Conservation (phyloP, 2,329 filamentous ascomycete genomes). For the Coleophoma cylindrospora region DNA sequence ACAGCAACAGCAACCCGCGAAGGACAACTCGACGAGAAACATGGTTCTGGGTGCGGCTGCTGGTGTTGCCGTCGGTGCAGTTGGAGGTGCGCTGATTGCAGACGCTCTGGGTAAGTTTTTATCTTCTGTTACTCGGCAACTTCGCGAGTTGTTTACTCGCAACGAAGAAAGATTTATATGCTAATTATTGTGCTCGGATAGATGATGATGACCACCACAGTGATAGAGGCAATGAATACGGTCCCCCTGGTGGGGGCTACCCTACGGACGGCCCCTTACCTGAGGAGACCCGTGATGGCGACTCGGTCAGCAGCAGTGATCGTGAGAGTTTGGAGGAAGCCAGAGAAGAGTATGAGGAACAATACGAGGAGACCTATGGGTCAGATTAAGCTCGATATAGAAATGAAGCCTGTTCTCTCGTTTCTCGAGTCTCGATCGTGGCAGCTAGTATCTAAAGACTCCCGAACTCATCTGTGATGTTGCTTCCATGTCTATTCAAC, state of each 20-base stretch:
- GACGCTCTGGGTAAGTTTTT: conserved; percentile 47
- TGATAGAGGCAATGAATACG: neutral
- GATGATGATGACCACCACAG: neutral
- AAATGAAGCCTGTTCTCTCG: too few species aligned
- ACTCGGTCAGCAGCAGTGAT: conserved; percentile 40
- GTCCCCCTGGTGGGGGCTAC: neutral
- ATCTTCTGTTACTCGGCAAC: neutral
- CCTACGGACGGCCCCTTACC: neutral
- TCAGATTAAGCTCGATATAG: neutral
- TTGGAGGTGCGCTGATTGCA: conserved; percentile 51
- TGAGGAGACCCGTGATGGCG: conserved; percentile 1
- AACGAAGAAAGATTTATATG: neutral
- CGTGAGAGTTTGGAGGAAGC: conserved; percentile 47
- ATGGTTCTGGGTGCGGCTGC: conserved; percentile 50
- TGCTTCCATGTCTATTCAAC: too few species aligned
- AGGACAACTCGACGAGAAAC: conserved; percentile 34
- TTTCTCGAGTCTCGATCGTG: too few species aligned
- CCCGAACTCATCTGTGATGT: too few species aligned
- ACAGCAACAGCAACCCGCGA: conserved; percentile 33
- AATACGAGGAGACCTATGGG: conserved; percentile 38
- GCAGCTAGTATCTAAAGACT: too few species aligned
- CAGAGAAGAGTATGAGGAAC: conserved; percentile 44
- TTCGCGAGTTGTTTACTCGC: neutral
- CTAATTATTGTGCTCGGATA: neutral
- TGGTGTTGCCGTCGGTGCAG: conserved; percentile 48